A percentile compares a stretch with the other conserved stretches of the same genome.
phyloP scores from a whole-genome alignment of 164 flowering plant genomes.

The Cinnamomum chago region DNA sequence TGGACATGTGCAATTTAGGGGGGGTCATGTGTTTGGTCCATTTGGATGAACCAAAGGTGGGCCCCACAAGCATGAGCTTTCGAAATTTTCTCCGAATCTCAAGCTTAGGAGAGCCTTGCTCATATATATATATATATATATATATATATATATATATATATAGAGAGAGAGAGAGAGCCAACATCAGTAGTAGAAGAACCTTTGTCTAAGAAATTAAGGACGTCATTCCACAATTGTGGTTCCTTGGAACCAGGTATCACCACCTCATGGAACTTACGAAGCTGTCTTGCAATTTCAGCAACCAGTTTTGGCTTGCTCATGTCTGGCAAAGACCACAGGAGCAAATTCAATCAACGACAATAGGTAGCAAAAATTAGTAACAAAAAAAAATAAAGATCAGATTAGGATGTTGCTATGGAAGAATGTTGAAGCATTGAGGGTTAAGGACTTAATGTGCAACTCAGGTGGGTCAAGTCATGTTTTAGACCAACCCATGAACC shows the following conservation, averaged over 20 bases:
- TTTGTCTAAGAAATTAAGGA: conserved; percentile 64
- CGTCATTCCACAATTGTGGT: conserved; percentile 89
- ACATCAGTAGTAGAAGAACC: conserved; percentile 35
- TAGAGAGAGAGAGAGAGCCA: background rate
- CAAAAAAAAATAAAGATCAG: background rate
- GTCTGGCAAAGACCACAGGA: conserved; percentile 39
- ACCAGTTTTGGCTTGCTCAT: conserved; percentile 76
- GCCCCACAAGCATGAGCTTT: too few relatives aligned
- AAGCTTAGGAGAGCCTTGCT: too few relatives aligned
- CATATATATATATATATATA: background rate
- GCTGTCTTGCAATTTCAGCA: conserved; percentile 88
- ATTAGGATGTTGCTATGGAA: background rate
- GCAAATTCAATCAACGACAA: background rate
- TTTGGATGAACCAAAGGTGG: too few relatives aligned
- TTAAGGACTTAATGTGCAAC: too few relatives aligned
- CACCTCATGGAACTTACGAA: conserved; percentile 73
- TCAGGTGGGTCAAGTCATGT: too few relatives aligned
- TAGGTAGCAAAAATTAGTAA: background rate
- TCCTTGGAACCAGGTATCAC: conserved; percentile 84
- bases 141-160: background rate
- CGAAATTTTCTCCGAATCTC: too few relatives aligned
- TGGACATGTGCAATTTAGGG: too few relatives aligned
- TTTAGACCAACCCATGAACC: too few relatives aligned
- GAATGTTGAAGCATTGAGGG: background rate
- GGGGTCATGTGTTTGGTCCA: too few relatives aligned